Evolutionary conservation across 768 basidiomycete species (phyloP).

Genomic region (Russula virescens): DNA sequence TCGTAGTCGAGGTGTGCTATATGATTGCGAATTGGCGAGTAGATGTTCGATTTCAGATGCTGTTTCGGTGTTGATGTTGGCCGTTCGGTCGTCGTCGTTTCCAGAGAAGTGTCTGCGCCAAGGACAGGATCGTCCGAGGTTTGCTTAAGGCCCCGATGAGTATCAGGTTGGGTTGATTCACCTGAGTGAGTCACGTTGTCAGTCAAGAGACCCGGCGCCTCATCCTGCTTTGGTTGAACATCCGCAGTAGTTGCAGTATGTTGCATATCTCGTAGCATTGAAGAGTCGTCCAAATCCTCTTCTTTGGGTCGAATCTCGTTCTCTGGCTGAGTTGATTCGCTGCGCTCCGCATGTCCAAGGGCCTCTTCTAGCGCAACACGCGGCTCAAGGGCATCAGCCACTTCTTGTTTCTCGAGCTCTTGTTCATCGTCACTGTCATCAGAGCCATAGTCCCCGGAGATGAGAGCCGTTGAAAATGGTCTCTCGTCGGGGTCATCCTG

Average conservation of each 20-base stretch:
- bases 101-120: neutral
- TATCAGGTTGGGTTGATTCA: conserved; percentile 4
- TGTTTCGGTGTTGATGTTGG: neutral
- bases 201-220: neutral
- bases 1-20: conserved; percentile 43
- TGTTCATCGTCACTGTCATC: conserved; percentile 56
- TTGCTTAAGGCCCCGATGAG: conserved; percentile 15
- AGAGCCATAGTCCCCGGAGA: conserved; percentile 24
- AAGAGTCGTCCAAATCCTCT: conserved; percentile 55
- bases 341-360: conserved; percentile 40
- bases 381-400: conserved; percentile 58
- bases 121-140: conserved; percentile 20
- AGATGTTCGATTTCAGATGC: conserved; percentile 42
- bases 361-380: conserved; percentile 51
- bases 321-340: conserved; percentile 31
- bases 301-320: conserved; percentile 38
- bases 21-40: conserved; percentile 53
- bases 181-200: neutral
- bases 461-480: conserved; percentile 5
- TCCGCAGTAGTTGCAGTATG: conserved; percentile 32
- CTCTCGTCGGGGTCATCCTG: conserved; percentile 26
- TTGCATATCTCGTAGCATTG: conserved; percentile 32
- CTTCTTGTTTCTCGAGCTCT: conserved; percentile 47
- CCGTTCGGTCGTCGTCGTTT: conserved; percentile 9
- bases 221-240: conserved; percentile 33